phyloP scores from a whole-genome alignment of 2,329 filamentous ascomycete species.

The Colletotrichum sp. region DNA sequence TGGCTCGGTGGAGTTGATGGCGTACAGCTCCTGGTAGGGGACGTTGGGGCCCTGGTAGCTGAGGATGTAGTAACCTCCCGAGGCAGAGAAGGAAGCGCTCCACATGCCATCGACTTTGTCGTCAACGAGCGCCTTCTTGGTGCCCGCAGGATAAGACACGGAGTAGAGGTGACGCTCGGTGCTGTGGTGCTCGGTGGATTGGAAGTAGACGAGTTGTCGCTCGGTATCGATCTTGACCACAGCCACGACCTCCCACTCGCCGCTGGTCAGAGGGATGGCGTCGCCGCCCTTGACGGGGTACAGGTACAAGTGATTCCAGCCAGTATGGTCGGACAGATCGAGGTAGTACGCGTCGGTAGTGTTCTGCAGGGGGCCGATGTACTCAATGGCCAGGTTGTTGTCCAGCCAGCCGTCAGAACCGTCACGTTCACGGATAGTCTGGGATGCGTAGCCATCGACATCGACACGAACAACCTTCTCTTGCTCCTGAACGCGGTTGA shows the following conservation, averaged over 20 bases:
- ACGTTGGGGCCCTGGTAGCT: conserved; percentile 70
- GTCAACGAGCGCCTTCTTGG: conserved; percentile 66
- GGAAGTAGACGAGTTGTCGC: conserved; percentile 65
- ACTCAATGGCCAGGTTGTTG: conserved; percentile 60
- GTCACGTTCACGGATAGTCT: conserved; percentile 59
- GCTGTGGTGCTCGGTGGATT: conserved; percentile 68
- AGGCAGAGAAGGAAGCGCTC: conserved; percentile 68
- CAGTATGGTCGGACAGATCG: conserved; percentile 69
- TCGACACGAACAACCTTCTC: conserved; percentile 68
- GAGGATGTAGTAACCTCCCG: conserved; percentile 68
- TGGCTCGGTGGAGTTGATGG: conserved; percentile 56
- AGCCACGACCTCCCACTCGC: conserved; percentile 68
- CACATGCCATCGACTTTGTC: conserved; percentile 63
- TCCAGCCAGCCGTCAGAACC: conserved; percentile 68
- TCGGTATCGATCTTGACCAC: conserved; percentile 65
- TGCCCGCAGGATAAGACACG: conserved; percentile 60
- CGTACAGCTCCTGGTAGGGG: conserved; percentile 72
- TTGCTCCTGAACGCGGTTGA: conserved; percentile 71
- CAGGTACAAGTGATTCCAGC: conserved; percentile 71
- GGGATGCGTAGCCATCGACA: conserved; percentile 48
- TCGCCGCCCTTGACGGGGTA: conserved; percentile 62
- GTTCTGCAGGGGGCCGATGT: conserved; percentile 52
- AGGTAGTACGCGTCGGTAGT: conserved; percentile 58
- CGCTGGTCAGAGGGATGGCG: conserved; percentile 63
- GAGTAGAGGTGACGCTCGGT: conserved; percentile 73